Percentiles rank a stretch among this genome's conserved stretches.
phyloP scores from a whole-genome alignment of 495 filamentous ascomycete species.

The Daldinia grandis region DNA sequence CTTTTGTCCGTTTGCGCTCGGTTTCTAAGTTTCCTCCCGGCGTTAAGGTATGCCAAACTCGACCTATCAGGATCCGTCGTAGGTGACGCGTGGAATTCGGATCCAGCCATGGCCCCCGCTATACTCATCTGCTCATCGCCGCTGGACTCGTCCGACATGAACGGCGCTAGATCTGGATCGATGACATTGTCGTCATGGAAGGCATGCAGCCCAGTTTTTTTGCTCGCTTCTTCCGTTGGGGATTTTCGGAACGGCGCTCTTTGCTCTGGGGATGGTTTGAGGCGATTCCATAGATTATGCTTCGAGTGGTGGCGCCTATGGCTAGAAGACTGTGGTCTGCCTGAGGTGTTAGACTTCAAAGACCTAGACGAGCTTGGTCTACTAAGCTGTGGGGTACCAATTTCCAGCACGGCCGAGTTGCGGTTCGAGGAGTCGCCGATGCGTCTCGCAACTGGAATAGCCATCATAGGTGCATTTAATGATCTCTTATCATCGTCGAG shows the following conservation, averaged over 20 bases:
- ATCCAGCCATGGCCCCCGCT: slow-evolving; percentile 71
- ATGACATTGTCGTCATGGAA: slow-evolving; percentile 99
- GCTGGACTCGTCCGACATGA: slow-evolving; percentile 93
- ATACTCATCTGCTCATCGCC: slow-evolving; percentile 92
- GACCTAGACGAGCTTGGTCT: slow-evolving; percentile 92
- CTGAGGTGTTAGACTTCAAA: slow-evolving; percentile 75
- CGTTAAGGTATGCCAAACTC: slow-evolving; percentile 62
- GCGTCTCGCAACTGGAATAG: slow-evolving; percentile 85
- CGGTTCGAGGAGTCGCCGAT: slow-evolving; percentile 82
- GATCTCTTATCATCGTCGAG: slow-evolving; percentile 51
- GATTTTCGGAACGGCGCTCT: slow-evolving; percentile 90
- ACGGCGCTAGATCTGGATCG: slow-evolving; percentile 93
- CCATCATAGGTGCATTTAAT: slow-evolving; percentile 74
- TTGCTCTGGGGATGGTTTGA: slow-evolving; percentile 64
- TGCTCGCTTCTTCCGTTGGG: slow-evolving; percentile 66
- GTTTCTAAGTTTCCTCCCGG: slow-evolving; percentile 77
- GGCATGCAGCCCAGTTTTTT: slow-evolving; percentile 76
- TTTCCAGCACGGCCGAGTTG: slow-evolving; percentile 89
- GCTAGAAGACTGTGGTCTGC: slow-evolving; percentile 74
- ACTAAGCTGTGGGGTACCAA: slow-evolving; percentile 74
- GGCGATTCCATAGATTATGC: slow-evolving; percentile 75
- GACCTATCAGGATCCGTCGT: slow-evolving; percentile 59
- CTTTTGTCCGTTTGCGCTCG: slow-evolving; percentile 73
- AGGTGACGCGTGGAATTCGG: slow-evolving; percentile 50
- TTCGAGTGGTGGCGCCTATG: slow-evolving; percentile 89